Percentiles rank a stretch among this genome's conserved stretches.
Evolutionary conservation across 129 eudicot species (phyloP).

Genomic region (Arctium lappa): DNA sequence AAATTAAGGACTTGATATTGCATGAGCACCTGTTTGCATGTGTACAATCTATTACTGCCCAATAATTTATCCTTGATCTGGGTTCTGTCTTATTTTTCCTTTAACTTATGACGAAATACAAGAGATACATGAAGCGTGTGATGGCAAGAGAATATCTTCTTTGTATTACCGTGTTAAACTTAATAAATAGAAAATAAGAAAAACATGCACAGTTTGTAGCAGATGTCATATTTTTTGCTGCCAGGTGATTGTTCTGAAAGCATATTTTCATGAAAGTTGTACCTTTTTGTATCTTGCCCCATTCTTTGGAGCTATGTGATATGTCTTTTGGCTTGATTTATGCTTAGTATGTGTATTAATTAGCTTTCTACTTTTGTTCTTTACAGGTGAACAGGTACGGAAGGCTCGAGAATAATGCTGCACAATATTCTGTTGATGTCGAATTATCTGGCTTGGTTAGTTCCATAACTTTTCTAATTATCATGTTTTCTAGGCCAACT

Average conservation of each 20-base stretch:
- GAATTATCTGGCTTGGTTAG: constrained; percentile 67
- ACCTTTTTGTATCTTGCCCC: not conserved
- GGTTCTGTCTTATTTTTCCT: too few relatives aligned
- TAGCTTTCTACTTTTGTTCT: not conserved
- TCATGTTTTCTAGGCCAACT: not conserved
- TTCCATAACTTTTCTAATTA: constrained; percentile 1
- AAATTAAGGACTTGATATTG: not conserved
- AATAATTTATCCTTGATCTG: too few relatives aligned
- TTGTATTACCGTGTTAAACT: not conserved
- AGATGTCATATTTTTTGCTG: not conserved
- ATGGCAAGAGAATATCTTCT: not conserved
- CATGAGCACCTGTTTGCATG: not conserved
- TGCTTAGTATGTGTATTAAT: not conserved
- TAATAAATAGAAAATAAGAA: not conserved
- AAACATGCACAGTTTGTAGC: not conserved
- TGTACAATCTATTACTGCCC: not conserved
- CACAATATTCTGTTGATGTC: constrained; percentile 70
- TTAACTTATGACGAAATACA: not conserved
- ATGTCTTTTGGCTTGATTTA: not conserved
- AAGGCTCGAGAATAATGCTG: constrained; percentile 70
- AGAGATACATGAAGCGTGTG: not conserved
- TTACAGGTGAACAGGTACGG: constrained; percentile 82
- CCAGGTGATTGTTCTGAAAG: not conserved
- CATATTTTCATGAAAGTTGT: not conserved
- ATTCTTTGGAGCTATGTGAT: not conserved